Conservation (phyloP, 148 eudicot species). For the Chenopodium album region DNA sequence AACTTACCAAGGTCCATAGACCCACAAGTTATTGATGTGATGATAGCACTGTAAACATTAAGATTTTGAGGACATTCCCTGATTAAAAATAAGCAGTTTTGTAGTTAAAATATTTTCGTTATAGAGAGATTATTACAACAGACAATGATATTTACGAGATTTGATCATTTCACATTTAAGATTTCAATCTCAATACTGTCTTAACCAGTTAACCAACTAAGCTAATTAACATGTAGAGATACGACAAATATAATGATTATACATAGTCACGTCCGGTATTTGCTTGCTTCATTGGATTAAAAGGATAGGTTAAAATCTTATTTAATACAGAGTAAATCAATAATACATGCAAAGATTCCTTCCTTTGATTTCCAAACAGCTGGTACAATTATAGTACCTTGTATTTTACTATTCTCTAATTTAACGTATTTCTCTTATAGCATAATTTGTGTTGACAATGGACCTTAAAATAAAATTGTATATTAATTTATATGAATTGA, state of each 20-base stretch:
- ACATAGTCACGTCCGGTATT: neutral
- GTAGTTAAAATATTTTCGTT: too few species aligned
- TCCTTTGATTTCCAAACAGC: constrained; percentile 11
- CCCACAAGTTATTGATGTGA: constrained; percentile 1
- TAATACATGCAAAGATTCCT: neutral
- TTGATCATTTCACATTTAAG: too few species aligned
- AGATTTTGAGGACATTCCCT: neutral
- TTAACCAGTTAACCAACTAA: too few species aligned
- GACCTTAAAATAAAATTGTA: neutral
- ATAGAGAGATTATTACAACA: too few species aligned
- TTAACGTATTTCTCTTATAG: neutral
- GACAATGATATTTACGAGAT: too few species aligned
- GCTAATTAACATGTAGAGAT: too few species aligned
- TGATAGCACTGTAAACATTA: neutral
- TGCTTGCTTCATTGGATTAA: neutral
- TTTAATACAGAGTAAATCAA: constrained; percentile 15
- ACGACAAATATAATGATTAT: neutral
- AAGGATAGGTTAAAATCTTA: constrained; percentile 6
- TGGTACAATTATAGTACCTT: constrained; percentile 26
- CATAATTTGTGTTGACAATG: neutral
- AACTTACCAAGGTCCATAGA: neutral
- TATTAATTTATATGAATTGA: neutral
- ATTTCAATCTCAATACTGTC: too few species aligned
- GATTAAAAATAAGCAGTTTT: neutral
- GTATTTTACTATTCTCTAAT: neutral